Base-by-base conservation (phyloP, 1,139 yeast species). In the Geotrichum siamense region DNA sequence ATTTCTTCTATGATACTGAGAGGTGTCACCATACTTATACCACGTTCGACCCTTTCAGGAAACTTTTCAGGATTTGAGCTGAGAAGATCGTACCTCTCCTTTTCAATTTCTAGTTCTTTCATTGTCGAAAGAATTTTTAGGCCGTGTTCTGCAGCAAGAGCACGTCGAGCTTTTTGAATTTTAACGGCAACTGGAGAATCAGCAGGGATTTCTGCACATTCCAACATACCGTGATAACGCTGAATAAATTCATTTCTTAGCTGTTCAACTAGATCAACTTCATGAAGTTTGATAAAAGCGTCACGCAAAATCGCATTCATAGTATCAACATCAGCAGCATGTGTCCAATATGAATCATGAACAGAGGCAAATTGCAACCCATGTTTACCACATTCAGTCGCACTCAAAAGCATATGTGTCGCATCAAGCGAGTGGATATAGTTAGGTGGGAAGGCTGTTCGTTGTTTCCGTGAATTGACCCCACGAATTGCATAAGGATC, bases 341-440 rank as follows among this genome's bases (percentile, higher is more conserved):
- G 98, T 0, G 98, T 87, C 99, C 99, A 91, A 62, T 85, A 91
- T 1, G 97, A 89, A 63, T 91, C 99, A 64, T 91, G 99, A 27
- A 91, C 99, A 0, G 97, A 81, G 0, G 98, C 96, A 70, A 93
- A 91, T n/a, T 78, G 70, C 44, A 91, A 63, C 0, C 75, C 78
- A 3, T 62, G 60, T 38, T 76, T 71, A n/a, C 82, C 78, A 63
- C 96, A 87, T 20, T 78, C 78, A 39, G 78, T 70, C 0, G 97
- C 94, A 9, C 96, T 82, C 73, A 89, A 69, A 47, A 91, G 70
- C 98, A 91, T 91, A 60, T 91, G 98, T 0, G 96, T 82, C 0
- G 98, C 97, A 69, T 91, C 99, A 51, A 91, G 71, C 0, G 97
- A 89, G 60, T 91, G 99, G 45, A 91, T 85, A 60, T 76, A 91